Evolutionary conservation across 2,329 filamentous ascomycete species (phyloP), one percentile per base, ranked within the genome.

Genomic region (Xylariomycetidae sp.): DNA sequence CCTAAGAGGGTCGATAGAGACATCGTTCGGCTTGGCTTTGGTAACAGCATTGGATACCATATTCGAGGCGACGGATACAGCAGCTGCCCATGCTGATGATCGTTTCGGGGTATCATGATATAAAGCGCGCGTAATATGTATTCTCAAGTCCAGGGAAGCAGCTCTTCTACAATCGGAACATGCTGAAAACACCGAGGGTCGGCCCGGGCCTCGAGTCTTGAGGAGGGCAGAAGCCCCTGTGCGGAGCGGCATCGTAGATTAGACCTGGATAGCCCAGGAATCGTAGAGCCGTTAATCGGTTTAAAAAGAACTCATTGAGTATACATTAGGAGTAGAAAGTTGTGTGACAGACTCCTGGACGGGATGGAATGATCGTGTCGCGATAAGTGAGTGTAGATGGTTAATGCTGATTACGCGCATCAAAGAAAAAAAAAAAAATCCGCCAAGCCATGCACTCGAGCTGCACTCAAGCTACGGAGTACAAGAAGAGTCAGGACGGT

Each of bases 1-100:
- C 42, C 86, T 79, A 53, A 97, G 74, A 20, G 90, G 90, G 59
- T 97, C 90, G 52, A 95, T 77, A 41, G 80, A 77, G 65, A 94
- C 78, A 38, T 77, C 74, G 47, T 80, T 77, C n/a, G n/a, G n/a
- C 42, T 75, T 69, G 36, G 77, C 69, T 48, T 76, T 70, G 47
- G 75, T 74, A 41, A 82, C 70, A 27, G 76, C 77, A 56, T 82
- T 83, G 47, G 73, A 74, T 46, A 88, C 81, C 40, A 88, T 74
- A 58, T 82, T 82, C 46, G 84, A 73, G 23, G 79, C 78, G 12
- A 82, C 77, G 16, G 77, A 74, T 13, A 87, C 82, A 6, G 85
- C 85, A 27, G 86, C 83, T 3, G 80, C 82, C 74, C 84, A 87
- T 31, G 80, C 79, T n/a, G 82, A 88, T 17, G 67, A 64, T 16